A percentile compares a stretch with the other conserved stretches of the same genome.
Evolutionary conservation across 176 grass and related monocot species (phyloP).

Genomic region (Cenchrus purpureus): DNA sequence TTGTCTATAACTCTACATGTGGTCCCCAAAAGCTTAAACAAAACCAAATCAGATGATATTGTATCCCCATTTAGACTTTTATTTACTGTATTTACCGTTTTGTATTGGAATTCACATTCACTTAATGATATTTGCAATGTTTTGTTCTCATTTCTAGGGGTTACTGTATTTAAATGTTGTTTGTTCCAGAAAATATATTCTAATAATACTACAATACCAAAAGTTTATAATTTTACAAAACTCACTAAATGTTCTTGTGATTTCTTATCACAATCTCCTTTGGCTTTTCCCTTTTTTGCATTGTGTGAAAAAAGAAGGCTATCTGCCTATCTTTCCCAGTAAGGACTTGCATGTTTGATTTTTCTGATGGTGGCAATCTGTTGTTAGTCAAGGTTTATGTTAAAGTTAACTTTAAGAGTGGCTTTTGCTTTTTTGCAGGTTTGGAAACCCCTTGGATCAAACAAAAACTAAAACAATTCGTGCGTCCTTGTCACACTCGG

Average conservation of each 20-base stretch:
- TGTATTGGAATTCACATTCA: conserved; percentile 5
- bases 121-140: not conserved
- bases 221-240: not conserved
- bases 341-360: not conserved
- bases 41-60: conserved; percentile 51
- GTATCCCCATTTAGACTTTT: not conserved
- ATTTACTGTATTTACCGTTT: not conserved
- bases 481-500: no score
- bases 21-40: conserved; percentile 49
- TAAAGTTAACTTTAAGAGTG: conserved; percentile 39
- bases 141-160: conserved; percentile 2
- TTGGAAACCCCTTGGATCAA: conserved; percentile 39
- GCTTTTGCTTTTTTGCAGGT: conserved; percentile 38
- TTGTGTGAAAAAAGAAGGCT: conserved; percentile 30
- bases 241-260: conserved; percentile 17
- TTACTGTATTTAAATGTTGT: not conserved
- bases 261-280: conserved; percentile 12
- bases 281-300: conserved; percentile 18
- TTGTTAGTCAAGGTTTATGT: conserved; percentile 25
- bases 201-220: not conserved
- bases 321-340: conserved; percentile 24
- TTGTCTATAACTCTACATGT: not conserved
- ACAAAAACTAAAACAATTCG: conserved; percentile 35
- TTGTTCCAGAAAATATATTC: not conserved
- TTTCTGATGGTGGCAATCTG: conserved; percentile 32